Base-by-base conservation (phyloP, 1,284 basidiomycete genomes). In the Filobasidium uniguttulatum region DNA sequence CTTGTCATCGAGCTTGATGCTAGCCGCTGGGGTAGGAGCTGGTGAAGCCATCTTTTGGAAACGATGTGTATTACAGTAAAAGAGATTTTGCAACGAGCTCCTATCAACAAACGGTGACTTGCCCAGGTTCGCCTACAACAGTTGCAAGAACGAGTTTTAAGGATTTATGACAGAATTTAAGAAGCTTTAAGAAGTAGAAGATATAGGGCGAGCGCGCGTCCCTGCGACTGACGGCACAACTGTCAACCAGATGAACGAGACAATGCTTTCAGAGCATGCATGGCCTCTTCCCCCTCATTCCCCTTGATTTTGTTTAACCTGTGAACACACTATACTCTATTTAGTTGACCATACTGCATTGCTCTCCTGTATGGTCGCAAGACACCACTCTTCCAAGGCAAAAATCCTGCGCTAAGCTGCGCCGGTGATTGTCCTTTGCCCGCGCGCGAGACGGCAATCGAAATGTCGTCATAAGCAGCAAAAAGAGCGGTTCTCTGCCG, bases 1-100 rank as follows among this genome's bases (percentile, higher is more conserved):
- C 53, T 66, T 62, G 19, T 60, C 52, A 7, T 60, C 55, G 40
- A 69, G 62, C 9, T 15, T 19, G 28, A 46, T 46, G 10, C 15
- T 14, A 17, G 44, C 5, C 9, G 46, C 33, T 14, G 33, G 45
- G 48, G 44, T 45, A 9, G 48, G 29, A 5, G 45, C 30, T 22
- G 50, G 45, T 9, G 46, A 40, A 38, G 44, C 33, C 23, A 29
- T 48, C 22, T 28, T 38, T n/a, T 10, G 23, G 22, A 19, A 4
- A 7, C 19, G 22, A 23, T 15, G 29, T 10, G 7, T 17, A 22
- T 14, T 31, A 3, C 23, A 22, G 19, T 29, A 12, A 12, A 34
- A 22, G 23, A 20, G 12, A 12, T 38, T 5, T 38, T n/a, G n/a
- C n/a, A n/a, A n/a, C n/a, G n/a, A n/a, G n/a, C n/a, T n/a, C n/a